Percentiles rank a stretch among this genome's conserved stretches.
Conservation (phyloP, 495 filamentous ascomycete species). For the Aspergillus saccharolyticus region DNA sequence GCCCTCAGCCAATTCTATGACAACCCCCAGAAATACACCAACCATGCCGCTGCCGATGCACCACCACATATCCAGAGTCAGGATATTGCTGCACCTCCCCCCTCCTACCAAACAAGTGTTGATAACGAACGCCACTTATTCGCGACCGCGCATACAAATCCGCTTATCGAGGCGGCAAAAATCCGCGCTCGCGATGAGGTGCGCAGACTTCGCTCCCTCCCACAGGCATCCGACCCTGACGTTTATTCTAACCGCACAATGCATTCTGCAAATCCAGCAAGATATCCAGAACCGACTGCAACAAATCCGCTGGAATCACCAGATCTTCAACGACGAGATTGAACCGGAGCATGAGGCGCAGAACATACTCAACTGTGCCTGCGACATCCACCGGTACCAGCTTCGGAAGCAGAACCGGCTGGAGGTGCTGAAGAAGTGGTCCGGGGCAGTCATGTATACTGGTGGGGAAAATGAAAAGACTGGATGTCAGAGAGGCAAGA, state of each 20-base stretch:
- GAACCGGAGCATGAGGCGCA: conserved; percentile 43
- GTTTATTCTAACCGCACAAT: too few relatives aligned
- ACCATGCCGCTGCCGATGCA: not conserved
- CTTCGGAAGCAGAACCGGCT: conserved; percentile 30
- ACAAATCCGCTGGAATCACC: conserved; percentile 25
- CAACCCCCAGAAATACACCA: not conserved
- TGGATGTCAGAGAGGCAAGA: not conserved
- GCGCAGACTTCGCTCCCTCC: not conserved
- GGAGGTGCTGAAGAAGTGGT: conserved; percentile 36
- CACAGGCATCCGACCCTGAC: not conserved
- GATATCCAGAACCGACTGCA: conserved; percentile 40
- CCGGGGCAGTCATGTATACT: conserved; percentile 45
- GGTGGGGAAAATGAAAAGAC: conserved; percentile 4
- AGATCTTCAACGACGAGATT: conserved; percentile 44
- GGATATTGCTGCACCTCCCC: not conserved
- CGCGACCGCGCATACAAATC: conserved; percentile 19
- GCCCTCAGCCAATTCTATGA: not conserved
- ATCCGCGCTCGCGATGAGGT: conserved; percentile 34
- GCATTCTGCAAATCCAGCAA: conserved; percentile 16
- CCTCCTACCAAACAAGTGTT: not conserved
- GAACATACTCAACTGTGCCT: conserved; percentile 20
- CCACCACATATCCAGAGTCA: not conserved
- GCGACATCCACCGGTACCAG: conserved; percentile 31
- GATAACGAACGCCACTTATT: too few relatives aligned
- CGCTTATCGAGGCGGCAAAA: conserved; percentile 32